These are phyloP conservation scores for Poronia punctata DNA, from an alignment of 495 filamentous ascomycete species.

Conservation along the genomic window DNA sequence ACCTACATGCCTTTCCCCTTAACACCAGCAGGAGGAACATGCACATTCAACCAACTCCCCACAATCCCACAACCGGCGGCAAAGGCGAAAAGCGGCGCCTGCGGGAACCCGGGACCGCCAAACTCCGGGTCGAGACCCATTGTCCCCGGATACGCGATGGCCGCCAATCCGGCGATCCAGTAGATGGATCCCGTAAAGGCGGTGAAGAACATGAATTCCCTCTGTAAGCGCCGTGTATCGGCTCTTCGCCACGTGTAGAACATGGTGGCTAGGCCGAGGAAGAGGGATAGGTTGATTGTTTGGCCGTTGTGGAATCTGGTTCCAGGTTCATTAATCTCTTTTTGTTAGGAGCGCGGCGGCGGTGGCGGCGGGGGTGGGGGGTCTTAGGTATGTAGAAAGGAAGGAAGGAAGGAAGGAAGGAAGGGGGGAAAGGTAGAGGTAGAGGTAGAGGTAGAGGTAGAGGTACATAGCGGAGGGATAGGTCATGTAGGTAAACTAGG, in stretches of 20 bases:
- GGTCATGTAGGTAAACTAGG: too few relatives aligned
- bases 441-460: too few relatives aligned
- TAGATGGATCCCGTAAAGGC: slow-evolving; percentile 43
- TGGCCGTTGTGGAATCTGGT: slow-evolving; percentile 49
- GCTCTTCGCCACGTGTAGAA: slow-evolving; percentile 41
- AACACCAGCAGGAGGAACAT: neutral
- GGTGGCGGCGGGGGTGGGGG: neutral
- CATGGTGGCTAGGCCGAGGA: slow-evolving; percentile 38
- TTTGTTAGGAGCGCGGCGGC: neutral
- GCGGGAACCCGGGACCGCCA: slow-evolving; percentile 41
- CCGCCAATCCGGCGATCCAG: slow-evolving; percentile 42
- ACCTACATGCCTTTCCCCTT: neutral
- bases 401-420: neutral
- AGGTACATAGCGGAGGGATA: too few relatives aligned
- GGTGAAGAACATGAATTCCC: slow-evolving; percentile 31
- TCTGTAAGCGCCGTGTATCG: slow-evolving; percentile 14
- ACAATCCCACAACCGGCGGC: slow-evolving; percentile 19
- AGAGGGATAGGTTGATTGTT: slow-evolving; percentile 43
- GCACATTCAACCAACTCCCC: slow-evolving; percentile 28
- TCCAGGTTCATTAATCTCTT: neutral
- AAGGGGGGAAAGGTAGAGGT: neutral
- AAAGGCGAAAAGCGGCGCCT: slow-evolving; percentile 31
- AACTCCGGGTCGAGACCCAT: slow-evolving; percentile 50
- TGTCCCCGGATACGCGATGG: slow-evolving; percentile 43
- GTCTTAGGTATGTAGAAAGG: neutral